phyloP scores from a whole-genome alignment of 129 eudicot genomes.

The Arctium lappa region DNA sequence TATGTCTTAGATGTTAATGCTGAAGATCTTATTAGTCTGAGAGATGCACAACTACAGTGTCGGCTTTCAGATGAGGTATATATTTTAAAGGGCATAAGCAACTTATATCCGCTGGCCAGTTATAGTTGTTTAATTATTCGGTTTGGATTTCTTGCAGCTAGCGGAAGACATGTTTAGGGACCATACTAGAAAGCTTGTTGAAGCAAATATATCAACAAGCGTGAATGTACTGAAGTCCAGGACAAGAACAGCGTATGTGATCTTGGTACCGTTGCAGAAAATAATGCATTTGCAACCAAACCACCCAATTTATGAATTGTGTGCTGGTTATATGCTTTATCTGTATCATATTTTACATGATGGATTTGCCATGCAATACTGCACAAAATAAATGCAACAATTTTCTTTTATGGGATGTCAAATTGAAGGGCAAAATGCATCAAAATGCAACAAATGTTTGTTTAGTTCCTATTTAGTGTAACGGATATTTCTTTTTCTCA shows the following conservation, averaged over 20 bases:
- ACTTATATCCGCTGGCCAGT: neutral
- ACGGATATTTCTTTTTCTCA: neutral
- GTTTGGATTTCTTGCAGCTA: conserved; percentile 49
- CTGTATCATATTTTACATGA: neutral
- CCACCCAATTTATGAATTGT: neutral
- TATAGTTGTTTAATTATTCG: conserved; percentile 16
- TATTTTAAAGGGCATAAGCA: neutral
- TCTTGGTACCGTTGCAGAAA: neutral
- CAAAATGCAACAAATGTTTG: neutral
- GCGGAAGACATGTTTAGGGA: conserved; percentile 89
- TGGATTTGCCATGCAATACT: neutral
- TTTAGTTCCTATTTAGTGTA: neutral
- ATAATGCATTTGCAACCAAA: neutral
- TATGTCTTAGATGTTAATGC: conserved; percentile 56
- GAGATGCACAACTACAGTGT: conserved; percentile 75
- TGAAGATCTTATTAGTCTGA: conserved; percentile 60
- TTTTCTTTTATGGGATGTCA: neutral
- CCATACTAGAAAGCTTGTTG: conserved; percentile 76
- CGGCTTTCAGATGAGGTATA: conserved; percentile 95
- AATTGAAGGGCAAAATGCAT: neutral
- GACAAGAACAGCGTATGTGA: conserved; percentile 64
- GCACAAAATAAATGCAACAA: neutral
- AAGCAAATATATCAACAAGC: conserved; percentile 66
- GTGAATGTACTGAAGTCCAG: conserved; percentile 61
- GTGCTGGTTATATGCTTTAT: neutral